Percentiles rank a stretch among this genome's conserved stretches.
phyloP scores from a whole-genome alignment of 1,139 yeast species.

The Candida glucosophila region DNA sequence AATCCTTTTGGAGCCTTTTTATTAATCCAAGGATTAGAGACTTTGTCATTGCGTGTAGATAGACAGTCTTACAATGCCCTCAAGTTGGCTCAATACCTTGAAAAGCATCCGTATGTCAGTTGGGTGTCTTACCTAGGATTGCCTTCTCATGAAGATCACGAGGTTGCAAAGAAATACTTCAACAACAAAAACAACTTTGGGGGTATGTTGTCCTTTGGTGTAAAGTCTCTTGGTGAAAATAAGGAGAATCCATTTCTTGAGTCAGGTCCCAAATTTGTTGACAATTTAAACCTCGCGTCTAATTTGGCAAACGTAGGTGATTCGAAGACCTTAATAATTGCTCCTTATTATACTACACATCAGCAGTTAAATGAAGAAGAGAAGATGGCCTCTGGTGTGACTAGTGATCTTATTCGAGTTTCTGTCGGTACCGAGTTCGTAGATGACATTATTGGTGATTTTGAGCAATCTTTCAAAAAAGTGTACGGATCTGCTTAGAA shows the following conservation, averaged over 20 bases:
- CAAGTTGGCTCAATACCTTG: constrained; percentile 70
- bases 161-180: constrained; percentile 74
- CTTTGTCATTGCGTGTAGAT: constrained; percentile 86
- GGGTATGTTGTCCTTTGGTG: constrained; percentile 84
- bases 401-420: constrained; percentile 79
- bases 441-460: constrained; percentile 81
- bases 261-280: constrained; percentile 78
- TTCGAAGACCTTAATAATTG: constrained; percentile 86
- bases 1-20: constrained; percentile 87
- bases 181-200: constrained; percentile 60
- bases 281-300: constrained; percentile 71
- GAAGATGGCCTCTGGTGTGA: constrained; percentile 74
- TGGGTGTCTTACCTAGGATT: constrained; percentile 94
- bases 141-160: constrained; percentile 74
- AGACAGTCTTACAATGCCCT: constrained; percentile 85
- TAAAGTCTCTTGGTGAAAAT: constrained; percentile 49
- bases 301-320: constrained; percentile 97
- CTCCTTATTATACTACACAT: constrained; percentile 94
- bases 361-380: constrained; percentile 82
- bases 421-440: constrained; percentile 86
- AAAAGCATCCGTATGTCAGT: constrained; percentile 59
- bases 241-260: constrained; percentile 52
- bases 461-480: constrained; percentile 66
- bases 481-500: constrained; percentile 28
- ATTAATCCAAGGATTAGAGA: constrained; percentile 85